Percentiles rank a stretch among this genome's conserved stretches.
Conservation (phyloP, 306 rosid species). For the Boehmeria nivea region DNA sequence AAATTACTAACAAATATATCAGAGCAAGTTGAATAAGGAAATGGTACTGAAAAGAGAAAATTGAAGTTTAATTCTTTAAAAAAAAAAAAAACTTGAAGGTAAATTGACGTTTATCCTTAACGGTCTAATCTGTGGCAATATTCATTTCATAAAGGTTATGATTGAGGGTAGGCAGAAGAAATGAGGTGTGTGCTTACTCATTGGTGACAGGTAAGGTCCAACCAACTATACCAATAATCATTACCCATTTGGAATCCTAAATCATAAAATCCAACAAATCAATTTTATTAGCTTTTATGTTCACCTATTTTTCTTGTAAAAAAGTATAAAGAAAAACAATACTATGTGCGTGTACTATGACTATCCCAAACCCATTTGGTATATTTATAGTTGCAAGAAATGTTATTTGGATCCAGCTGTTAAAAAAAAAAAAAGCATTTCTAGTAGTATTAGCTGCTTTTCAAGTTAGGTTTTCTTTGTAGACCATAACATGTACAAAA, state of each 20-base stretch:
- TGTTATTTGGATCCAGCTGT: constrained; percentile 1
- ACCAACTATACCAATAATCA: neutral
- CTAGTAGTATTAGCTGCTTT: neutral
- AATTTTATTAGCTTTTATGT: neutral
- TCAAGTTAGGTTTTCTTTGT: neutral
- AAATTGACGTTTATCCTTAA: neutral
- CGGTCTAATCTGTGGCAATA: neutral
- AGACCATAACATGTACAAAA: neutral
- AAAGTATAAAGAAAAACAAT: neutral
- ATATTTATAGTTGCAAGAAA: neutral
- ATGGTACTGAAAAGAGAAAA: too few relatives aligned
- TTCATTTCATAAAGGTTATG: neutral
- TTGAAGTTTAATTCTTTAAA: too few relatives aligned
- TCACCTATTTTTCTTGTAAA: neutral
- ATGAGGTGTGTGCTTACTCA: constrained; percentile 4
- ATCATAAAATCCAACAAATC: constrained; percentile 2
- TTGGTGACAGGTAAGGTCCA: constrained; percentile 10
- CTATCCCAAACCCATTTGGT: neutral
- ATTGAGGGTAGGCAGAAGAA: constrained; percentile 7
- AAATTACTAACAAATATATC: too few relatives aligned
- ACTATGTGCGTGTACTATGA: neutral
- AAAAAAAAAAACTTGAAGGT: neutral
- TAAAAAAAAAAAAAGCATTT: neutral
- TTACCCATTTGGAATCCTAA: constrained; percentile 2
- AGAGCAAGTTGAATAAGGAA: too few relatives aligned